Base-by-base conservation (phyloP, 495 filamentous ascomycete genomes). In the Hypoxylon trugodes region DNA sequence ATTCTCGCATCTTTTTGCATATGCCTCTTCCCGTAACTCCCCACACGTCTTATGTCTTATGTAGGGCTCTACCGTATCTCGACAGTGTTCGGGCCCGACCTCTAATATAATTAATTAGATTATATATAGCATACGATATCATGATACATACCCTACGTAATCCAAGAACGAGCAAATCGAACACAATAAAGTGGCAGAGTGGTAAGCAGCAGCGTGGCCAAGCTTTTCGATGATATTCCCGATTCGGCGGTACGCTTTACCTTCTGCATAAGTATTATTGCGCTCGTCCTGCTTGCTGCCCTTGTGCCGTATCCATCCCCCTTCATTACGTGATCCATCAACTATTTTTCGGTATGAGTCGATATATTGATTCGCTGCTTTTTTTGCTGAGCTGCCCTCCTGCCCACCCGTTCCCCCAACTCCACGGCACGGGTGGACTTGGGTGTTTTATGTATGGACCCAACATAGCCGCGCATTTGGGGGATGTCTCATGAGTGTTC, bases 301-400 rank as follows among this genome's bases (percentile, higher is more conserved):
- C n/a, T 47, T 12, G n/a, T n/a, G n/a, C n/a, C n/a, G n/a, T n/a
- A n/a, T n/a, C n/a, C n/a, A n/a, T n/a, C n/a, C n/a, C n/a, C n/a
- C 45, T 16, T 6, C 9, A 48, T 65, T 65, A 65, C 61, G 61
- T 65, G 61, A 65, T 54, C 54, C 21, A 15, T 19, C 25, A 21
- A 22, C 15, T 55, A 32, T 38, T 61, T 61, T 57, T 67, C 64
- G 62, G 57, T 66, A 46, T 43, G 49, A 13, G 45, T 35, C 53
- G 61, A 48, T 24, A 6, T 2, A 2, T 46, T 65, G 61, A 65
- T 65, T 65, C 61, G 61, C 30, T 33, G 28, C 28, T 30, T 30
- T 4, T n/a, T n/a, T n/a, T n/a, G n/a, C n/a, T n/a, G n/a, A n/a
- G n/a, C n/a, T n/a, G n/a, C n/a, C n/a, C n/a, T n/a, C n/a, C n/a